Evolutionary conservation across 1,284 basidiomycete genomes (phyloP).

Genomic region (Gymnopus androsaceus): DNA sequence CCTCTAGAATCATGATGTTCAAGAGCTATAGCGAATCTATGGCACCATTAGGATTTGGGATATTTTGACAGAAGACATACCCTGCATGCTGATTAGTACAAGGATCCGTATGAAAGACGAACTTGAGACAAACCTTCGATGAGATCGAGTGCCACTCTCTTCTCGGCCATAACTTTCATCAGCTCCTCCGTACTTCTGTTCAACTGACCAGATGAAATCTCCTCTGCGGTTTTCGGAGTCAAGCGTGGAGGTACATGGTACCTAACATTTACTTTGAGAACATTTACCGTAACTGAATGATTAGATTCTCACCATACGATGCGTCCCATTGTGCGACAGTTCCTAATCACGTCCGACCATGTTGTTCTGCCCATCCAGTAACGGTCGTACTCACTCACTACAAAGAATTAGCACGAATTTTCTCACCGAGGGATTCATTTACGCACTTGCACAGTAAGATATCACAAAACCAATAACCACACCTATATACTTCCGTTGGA

Average conservation of each 20-base stretch:
- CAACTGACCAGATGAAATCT: constrained; percentile 28
- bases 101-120: no score
- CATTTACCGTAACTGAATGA: no score
- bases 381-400: no score
- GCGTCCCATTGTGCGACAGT: constrained; percentile 48
- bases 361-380: constrained; percentile 67
- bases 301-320: no score
- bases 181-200: constrained; percentile 42
- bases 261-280: no score
- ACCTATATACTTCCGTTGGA: constrained; percentile 37
- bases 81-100: no score
- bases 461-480: constrained; percentile 74
- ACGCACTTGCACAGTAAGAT: constrained; percentile 67
- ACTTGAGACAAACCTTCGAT: constrained; percentile 53
- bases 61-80: no score
- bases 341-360: constrained; percentile 61
- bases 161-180: constrained; percentile 58
- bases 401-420: no score
- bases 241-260: constrained; percentile 58
- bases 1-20: constrained; percentile 70
- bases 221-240: constrained; percentile 38
- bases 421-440: no score
- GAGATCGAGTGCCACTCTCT: constrained; percentile 57
- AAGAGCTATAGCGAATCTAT: constrained; percentile 55
- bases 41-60: neutral